Percentiles rank a stretch among this genome's conserved stretches.
These are phyloP conservation scores for Solanum megistacrolobum DNA, from an alignment of 257 asterid species.

Conservation along the genomic window DNA sequence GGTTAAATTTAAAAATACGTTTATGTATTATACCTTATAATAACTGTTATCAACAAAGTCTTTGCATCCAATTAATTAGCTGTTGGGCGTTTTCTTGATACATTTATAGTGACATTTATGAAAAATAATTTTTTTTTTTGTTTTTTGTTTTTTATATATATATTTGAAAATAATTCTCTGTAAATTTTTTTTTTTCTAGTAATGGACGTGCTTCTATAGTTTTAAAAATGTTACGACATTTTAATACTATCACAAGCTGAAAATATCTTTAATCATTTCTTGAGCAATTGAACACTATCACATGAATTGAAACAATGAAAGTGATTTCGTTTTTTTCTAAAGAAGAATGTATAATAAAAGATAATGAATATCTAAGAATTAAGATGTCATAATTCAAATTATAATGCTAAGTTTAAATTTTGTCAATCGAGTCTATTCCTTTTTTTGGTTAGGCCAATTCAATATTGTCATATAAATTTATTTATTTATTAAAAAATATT, in stretches of 20 bases:
- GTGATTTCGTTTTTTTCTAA: no score
- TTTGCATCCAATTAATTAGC: background rate
- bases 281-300: background rate
- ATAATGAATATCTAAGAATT: no score
- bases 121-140: no score
- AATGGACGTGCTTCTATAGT: background rate
- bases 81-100: background rate
- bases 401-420: background rate
- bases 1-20: no score
- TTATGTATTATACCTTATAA: no score
- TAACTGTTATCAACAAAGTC: background rate
- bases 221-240: background rate
- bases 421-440: background rate
- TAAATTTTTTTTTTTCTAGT: no score
- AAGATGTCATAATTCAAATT: background rate
- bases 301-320: background rate
- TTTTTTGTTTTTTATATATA: no score
- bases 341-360: no score
- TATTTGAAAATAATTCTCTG: background rate
- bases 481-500: no score
- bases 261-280: background rate
- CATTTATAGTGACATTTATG: background rate
- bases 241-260: background rate
- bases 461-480: no score
- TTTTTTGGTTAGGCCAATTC: background rate